These are phyloP conservation scores for Phytophthora foliorum DNA, from an alignment of 352 stramenopile species.

Conservation along the genomic window DNA sequence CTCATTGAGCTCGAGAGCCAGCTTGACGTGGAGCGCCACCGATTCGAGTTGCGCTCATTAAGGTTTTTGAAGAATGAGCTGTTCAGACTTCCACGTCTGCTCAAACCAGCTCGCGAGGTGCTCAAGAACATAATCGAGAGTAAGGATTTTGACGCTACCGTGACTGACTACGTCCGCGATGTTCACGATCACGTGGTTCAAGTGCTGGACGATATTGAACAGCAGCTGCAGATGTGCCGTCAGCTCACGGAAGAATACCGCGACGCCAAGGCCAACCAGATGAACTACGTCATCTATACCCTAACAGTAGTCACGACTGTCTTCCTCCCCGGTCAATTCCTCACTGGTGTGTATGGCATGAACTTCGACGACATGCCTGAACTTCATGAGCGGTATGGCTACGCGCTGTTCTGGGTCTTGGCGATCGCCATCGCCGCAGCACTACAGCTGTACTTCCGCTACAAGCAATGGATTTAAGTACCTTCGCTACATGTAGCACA, in stretches of 20 bases:
- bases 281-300: conserved; percentile 94
- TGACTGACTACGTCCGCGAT: conserved; percentile 88
- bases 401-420: conserved; percentile 85
- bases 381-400: conserved; percentile 84
- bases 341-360: conserved; percentile 92
- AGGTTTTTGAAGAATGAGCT: conserved; percentile 85
- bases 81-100: conserved; percentile 74
- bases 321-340: conserved; percentile 89
- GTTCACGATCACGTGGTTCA: conserved; percentile 87
- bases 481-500: not conserved
- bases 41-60: conserved; percentile 77
- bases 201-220: conserved; percentile 85
- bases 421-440: conserved; percentile 72
- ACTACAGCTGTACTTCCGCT: conserved; percentile 85
- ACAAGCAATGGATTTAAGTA: conserved; percentile 86
- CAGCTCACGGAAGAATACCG: conserved; percentile 86
- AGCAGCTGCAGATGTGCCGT: conserved; percentile 84
- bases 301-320: conserved; percentile 91
- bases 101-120: conserved; percentile 87
- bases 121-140: conserved; percentile 89
- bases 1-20: conserved; percentile 84
- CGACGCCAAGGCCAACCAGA: conserved; percentile 85
- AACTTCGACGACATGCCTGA: conserved; percentile 93
- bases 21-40: conserved; percentile 68
- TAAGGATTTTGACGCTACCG: conserved; percentile 80